These are phyloP conservation scores for Fraxinus excelsior DNA, from an alignment of 257 asterid species.

Conservation along the genomic window DNA sequence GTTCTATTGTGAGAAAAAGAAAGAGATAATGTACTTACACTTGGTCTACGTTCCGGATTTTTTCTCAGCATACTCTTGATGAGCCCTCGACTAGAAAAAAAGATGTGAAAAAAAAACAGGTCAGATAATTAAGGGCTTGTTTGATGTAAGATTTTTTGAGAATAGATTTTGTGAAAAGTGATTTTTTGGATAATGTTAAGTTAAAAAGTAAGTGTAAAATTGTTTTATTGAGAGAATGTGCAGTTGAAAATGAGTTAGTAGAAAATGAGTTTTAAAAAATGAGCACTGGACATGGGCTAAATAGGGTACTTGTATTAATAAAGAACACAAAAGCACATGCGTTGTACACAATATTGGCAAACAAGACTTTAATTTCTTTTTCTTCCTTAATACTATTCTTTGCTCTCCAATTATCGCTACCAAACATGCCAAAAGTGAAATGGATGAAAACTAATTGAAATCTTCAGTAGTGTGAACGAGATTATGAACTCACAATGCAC, in stretches of 20 bases:
- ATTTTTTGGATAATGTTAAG: too few relatives aligned
- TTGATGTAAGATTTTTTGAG: too few relatives aligned
- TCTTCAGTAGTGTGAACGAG: neutral
- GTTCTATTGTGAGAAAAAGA: neutral
- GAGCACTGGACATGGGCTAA: too few relatives aligned
- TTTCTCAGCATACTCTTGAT: conserved; percentile 92
- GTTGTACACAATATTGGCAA: neutral
- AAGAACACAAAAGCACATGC: neutral
- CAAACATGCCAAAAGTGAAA: neutral
- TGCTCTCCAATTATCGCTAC: neutral
- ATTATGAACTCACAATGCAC: conserved; percentile 73
- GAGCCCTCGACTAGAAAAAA: conserved; percentile 73
- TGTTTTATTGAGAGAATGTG: too few relatives aligned
- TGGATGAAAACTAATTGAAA: neutral
- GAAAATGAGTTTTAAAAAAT: too few relatives aligned
- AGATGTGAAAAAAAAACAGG: conserved; percentile 3
- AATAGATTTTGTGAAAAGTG: too few relatives aligned
- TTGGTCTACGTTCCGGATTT: conserved; percentile 90
- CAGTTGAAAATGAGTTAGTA: too few relatives aligned
- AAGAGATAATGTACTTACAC: conserved; percentile 49
- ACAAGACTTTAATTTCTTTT: too few relatives aligned
- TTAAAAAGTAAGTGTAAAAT: too few relatives aligned
- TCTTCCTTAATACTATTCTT: neutral
- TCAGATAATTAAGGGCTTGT: conserved; percentile 2
- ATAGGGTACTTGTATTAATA: neutral